phyloP scores from a whole-genome alignment of 768 basidiomycete genomes.

The Amanita polypyramis region DNA sequence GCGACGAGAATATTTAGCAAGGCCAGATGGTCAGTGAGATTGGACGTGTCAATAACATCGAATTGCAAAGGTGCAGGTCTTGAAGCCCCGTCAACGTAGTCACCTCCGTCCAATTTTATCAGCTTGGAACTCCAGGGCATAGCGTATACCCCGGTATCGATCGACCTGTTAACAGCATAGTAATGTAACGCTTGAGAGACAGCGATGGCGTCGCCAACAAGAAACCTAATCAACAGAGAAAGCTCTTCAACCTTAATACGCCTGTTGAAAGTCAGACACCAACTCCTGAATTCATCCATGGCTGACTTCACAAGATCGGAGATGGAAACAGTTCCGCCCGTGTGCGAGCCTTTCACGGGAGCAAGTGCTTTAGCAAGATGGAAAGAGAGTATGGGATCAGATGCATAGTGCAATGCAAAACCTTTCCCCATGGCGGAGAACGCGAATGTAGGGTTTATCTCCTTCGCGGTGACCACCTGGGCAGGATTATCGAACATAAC shows the following conservation, averaged over 20 bases:
- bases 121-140: constrained; percentile 23
- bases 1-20: constrained; percentile 33
- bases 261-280: constrained; percentile 21
- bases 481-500: constrained; percentile 18
- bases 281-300: constrained; percentile 22
- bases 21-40: constrained; percentile 36
- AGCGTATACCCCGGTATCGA: constrained; percentile 20
- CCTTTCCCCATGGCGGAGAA: constrained; percentile 27
- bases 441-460: constrained; percentile 36
- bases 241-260: constrained; percentile 4
- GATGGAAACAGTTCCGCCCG: constrained; percentile 2
- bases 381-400: constrained; percentile 30
- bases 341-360: constrained; percentile 10
- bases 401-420: constrained; percentile 33
- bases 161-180: constrained; percentile 10
- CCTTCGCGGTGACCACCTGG: constrained; percentile 13
- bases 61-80: constrained; percentile 24
- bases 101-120: constrained; percentile 21
- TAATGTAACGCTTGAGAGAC: constrained; percentile 25
- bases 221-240: constrained; percentile 25
- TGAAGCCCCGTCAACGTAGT: constrained; percentile 15
- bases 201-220: constrained; percentile 28
- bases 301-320: constrained; percentile 19
- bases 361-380: constrained; percentile 26
- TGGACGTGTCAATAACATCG: constrained; percentile 41